Percentiles rank a stretch among this genome's conserved stretches.
Evolutionary conservation across 2,329 filamentous ascomycete species (phyloP).

Genomic region (Aureobasidium vineae): DNA sequence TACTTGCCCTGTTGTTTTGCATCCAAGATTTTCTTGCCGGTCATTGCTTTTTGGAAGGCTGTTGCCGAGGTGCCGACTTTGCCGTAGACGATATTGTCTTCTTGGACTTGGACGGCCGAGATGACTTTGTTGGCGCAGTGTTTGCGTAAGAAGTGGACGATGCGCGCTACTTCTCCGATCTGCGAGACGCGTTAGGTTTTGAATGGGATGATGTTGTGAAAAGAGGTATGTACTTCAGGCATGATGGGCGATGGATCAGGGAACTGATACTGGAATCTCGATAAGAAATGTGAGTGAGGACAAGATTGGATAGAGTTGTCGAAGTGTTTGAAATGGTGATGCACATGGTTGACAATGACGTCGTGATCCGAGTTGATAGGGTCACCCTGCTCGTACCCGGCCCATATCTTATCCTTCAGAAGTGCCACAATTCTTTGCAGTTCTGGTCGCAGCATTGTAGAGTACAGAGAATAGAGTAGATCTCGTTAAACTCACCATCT

Average conservation of each 20-base stretch:
- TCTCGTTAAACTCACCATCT: too few species aligned
- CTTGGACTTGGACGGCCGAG: conserved; percentile 64
- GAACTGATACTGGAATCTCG: neutral
- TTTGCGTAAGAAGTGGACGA: conserved; percentile 80
- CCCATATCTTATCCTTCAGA: neutral
- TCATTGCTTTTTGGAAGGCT: conserved; percentile 70
- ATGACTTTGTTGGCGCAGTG: conserved; percentile 84
- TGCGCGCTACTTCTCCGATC: conserved; percentile 67
- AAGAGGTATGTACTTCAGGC: neutral
- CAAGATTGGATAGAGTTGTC: neutral
- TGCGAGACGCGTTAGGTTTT: neutral
- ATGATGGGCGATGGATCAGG: neutral
- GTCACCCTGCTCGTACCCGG: neutral
- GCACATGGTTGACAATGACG: neutral
- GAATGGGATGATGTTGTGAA: too few species aligned
- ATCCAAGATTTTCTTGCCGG: conserved; percentile 67
- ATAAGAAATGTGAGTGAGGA: neutral
- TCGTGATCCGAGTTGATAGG: neutral
- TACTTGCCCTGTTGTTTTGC: conserved; percentile 94
- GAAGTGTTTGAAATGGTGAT: neutral
- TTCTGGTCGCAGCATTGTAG: too few species aligned
- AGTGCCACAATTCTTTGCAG: neutral
- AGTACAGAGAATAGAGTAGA: too few species aligned
- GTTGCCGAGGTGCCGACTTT: conserved; percentile 79
- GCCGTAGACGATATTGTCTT: conserved; percentile 84